phyloP scores from a whole-genome alignment of 169 alveolate species.

The Plasmodium gaboni region DNA sequence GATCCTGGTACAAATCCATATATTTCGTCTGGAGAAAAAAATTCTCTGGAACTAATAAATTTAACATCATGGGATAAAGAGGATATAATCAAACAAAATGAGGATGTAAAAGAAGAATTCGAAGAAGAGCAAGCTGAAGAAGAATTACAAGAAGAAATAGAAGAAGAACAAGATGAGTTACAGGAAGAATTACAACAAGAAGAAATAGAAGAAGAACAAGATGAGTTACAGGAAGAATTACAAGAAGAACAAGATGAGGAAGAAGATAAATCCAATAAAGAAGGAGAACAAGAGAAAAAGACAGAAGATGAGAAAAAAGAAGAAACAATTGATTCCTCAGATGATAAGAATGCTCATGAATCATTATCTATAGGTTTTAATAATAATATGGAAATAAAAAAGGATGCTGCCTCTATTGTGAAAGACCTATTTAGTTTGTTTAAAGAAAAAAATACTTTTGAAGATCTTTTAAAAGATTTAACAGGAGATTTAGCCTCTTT shows the following conservation, averaged over 20 bases:
- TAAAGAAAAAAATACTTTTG: too few species aligned
- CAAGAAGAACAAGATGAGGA: not conserved
- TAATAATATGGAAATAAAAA: not conserved
- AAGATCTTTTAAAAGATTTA: too few species aligned
- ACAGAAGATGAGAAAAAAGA: not conserved
- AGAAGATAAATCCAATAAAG: not conserved
- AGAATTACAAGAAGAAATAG: not conserved
- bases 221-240: not conserved
- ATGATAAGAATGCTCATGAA: not conserved
- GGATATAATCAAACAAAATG: not conserved
- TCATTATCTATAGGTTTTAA: not conserved
- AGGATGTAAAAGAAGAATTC: not conserved
- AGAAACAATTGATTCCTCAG: not conserved
- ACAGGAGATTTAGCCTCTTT: too few species aligned
- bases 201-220: not conserved
- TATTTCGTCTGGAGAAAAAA: too few species aligned
- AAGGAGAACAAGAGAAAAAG: not conserved
- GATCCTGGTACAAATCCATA: too few species aligned
- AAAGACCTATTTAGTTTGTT: too few species aligned
- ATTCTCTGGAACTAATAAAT: too few species aligned
- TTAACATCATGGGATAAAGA: too few species aligned
- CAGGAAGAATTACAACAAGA: not conserved
- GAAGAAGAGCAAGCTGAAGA: not conserved
- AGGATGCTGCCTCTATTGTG: not conserved
- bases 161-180: not conserved